Evolutionary conservation across 169 alveolate genomes (phyloP).

Genomic region (Cryptosporidium baileyi): DNA sequence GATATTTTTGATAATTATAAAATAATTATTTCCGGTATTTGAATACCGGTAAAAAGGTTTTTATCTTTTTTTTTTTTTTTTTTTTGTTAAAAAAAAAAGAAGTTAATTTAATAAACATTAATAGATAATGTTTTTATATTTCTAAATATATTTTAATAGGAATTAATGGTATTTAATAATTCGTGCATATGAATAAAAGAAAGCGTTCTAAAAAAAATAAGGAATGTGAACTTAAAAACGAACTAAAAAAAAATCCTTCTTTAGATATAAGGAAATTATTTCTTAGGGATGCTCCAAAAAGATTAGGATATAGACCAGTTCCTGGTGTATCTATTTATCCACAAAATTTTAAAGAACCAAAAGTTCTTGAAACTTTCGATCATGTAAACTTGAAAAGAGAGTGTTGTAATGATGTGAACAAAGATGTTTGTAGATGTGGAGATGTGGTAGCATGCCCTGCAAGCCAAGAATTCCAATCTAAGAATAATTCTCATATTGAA

Average conservation of each 20-base stretch:
- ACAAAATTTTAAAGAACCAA: conserved; percentile 44
- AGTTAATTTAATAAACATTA: neutral
- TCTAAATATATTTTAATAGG: neutral
- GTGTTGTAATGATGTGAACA: conserved; percentile 11
- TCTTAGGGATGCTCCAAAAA: conserved; percentile 61
- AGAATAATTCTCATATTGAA: neutral
- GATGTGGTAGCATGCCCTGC: conserved; percentile 61
- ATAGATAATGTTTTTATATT: neutral
- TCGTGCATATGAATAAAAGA: conserved; percentile 16
- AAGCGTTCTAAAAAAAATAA: conserved; percentile 22
- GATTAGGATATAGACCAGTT: conserved; percentile 60
- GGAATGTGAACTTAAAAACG: neutral
- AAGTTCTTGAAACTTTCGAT: neutral
- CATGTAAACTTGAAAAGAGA: conserved; percentile 1
- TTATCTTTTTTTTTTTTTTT: neutral
- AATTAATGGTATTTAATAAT: neutral
- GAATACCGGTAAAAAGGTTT: neutral
- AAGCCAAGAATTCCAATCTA: conserved; percentile 58
- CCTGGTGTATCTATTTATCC: conserved; percentile 65
- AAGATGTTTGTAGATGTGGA: conserved; percentile 45
- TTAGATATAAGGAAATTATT: conserved; percentile 44
- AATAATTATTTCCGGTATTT: neutral
- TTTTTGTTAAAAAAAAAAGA: neutral
- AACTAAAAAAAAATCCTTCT: neutral
- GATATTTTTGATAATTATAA: neutral